phyloP scores from a whole-genome alignment of 2,329 filamentous ascomycete genomes.

The Fusarium odoratissimum region DNA sequence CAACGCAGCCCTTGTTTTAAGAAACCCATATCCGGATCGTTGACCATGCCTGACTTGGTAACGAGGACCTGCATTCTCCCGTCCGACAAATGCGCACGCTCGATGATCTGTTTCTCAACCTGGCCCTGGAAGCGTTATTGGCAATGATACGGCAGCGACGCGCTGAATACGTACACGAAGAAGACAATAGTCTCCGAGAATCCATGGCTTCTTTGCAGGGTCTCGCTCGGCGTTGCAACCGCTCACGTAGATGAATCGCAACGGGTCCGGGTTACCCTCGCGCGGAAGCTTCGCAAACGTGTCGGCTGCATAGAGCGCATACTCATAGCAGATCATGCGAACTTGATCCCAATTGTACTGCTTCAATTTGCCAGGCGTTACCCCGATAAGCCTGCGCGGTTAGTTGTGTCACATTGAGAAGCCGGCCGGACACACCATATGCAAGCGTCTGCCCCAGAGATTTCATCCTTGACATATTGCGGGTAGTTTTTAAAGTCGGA shows the following conservation, averaged over 20 bases:
- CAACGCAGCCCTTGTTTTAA: conserved; percentile 12
- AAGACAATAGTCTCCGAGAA: conserved; percentile 54
- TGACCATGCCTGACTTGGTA: conserved; percentile 58
- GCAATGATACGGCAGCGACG: too few relatives aligned
- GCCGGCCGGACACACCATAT: conserved; percentile 51
- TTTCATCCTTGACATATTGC: conserved; percentile 52
- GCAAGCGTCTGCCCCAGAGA: conserved; percentile 56
- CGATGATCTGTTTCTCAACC: conserved; percentile 57
- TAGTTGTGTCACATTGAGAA: neutral
- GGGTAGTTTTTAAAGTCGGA: conserved; percentile 56
- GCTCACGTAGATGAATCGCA: conserved; percentile 63
- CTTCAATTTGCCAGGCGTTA: conserved; percentile 53
- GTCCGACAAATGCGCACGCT: conserved; percentile 53
- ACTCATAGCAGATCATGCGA: conserved; percentile 55
- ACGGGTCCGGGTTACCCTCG: conserved; percentile 44
- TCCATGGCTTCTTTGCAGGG: conserved; percentile 54
- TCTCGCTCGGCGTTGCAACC: conserved; percentile 58
- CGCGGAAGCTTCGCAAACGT: conserved; percentile 48
- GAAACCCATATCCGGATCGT: conserved; percentile 10
- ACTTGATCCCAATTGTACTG: conserved; percentile 51
- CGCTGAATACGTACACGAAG: conserved; percentile 44
- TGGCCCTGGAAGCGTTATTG: conserved; percentile 54
- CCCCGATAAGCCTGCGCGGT: conserved; percentile 49
- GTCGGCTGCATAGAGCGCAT: conserved; percentile 48
- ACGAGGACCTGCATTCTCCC: conserved; percentile 53